Conservation (phyloP, 2,329 filamentous ascomycete genomes). For the Cytospora chrysosperma region DNA sequence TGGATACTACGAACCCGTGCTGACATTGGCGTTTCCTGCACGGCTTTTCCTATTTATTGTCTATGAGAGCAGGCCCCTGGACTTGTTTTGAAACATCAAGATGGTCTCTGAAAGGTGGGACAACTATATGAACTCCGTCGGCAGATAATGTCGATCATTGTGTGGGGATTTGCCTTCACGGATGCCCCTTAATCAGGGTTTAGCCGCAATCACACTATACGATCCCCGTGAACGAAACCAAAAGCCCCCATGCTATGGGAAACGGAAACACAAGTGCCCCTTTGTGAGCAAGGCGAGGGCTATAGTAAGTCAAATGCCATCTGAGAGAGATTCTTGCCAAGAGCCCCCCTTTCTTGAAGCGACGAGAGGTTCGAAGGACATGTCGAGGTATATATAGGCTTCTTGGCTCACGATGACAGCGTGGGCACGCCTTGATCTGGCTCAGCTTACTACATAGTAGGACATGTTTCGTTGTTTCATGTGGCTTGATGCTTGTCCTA, state of each 20-base stretch:
- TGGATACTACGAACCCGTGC: background rate
- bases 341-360: background rate
- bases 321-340: no score
- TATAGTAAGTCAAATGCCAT: no score
- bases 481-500: background rate
- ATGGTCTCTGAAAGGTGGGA: conserved; percentile 3
- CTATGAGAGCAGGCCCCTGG: background rate
- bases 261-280: no score
- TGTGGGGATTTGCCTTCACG: background rate
- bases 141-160: background rate
- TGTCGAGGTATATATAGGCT: background rate
- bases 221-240: background rate
- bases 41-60: background rate
- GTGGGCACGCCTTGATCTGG: background rate
- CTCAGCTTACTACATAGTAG: background rate
- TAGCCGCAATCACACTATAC: background rate
- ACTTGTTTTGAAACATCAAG: background rate
- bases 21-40: background rate
- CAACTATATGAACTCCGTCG: background rate
- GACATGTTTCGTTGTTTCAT: background rate
- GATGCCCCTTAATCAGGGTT: conserved; percentile 4
- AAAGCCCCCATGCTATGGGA: no score
- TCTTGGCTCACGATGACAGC: background rate
- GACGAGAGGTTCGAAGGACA: background rate
- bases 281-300: no score